Base-by-base conservation (phyloP, 345 rosid species). In the Eucalyptus tenuipes region DNA sequence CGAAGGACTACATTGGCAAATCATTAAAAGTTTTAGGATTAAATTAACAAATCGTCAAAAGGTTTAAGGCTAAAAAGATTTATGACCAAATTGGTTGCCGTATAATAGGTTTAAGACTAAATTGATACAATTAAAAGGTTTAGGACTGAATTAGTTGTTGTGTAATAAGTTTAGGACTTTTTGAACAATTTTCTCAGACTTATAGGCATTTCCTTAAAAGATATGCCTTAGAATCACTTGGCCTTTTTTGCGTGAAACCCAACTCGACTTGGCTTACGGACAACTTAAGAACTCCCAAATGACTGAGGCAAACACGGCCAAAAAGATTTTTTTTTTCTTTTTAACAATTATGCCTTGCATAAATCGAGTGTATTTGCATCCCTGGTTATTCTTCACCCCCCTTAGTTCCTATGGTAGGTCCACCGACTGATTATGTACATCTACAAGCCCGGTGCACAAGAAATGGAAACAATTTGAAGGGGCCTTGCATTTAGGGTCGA, bases 71-170 rank as follows among this genome's bases (percentile, higher is more conserved):
- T 52, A 52, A 52, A 52, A 20, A 7, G 10, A 10, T 52, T 20
- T 52, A 20, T 0, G 1, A 52, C 5, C 3, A 52, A 20, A 52
- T 52, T 52, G 8, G 57, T 18, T 52, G 57, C 0, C 0, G 0
- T 20, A 20, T 52, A 20, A 52, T 52, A 52, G 7, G 10, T 52
- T 52, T 52, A 52, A 52, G 25, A 20, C 10, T 20, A 52, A 52
- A 52, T 52, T 52, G 4, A 4, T 5, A 52, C 10, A 52, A 52
- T 8, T 20, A 0, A 52, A 52, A 20, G 0, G 2, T 18, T 52
- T 52, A 52, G 7, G 10, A 52, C 5, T 52, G 0, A 52, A 52
- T 52, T 52, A 2, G 57, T 18, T 52, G 10, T 0, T 52, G 0
- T 18, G 18, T 0, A 1, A 52, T 52, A 52, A 52, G 4, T 52